Percentiles rank a stretch among this genome's conserved stretches.
Conservation (phyloP, 495 filamentous ascomycete genomes). For the Penicillium cataractarum region DNA sequence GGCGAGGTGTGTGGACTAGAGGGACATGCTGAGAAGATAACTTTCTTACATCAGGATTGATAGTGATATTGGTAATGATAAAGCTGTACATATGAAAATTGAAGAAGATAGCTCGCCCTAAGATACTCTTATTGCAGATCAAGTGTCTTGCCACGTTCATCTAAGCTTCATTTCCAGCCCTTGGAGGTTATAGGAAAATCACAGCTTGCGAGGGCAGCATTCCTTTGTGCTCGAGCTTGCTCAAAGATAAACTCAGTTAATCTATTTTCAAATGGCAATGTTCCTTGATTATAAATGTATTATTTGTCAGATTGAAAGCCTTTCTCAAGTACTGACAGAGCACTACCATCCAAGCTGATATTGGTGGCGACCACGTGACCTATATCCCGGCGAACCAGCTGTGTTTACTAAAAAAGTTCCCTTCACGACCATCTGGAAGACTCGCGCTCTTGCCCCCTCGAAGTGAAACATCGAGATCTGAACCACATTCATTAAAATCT, state of each 20-base stretch:
- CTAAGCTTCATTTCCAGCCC: not conserved
- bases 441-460: conserved; percentile 6
- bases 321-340: not conserved
- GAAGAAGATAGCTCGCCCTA: not conserved
- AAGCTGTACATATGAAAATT: not conserved
- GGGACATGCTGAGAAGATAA: conserved; percentile 31
- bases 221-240: not conserved
- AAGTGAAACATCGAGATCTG: conserved; percentile 1
- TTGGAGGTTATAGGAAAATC: not conserved
- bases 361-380: conserved; percentile 23
- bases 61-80: not conserved
- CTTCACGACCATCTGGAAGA: conserved; percentile 3
- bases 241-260: not conserved
- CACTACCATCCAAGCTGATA: not conserved
- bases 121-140: not conserved
- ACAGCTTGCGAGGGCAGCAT: not conserved
- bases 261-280: too few species aligned
- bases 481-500: not conserved
- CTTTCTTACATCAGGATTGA: conserved; percentile 32
- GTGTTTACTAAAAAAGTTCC: conserved; percentile 35
- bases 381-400: conserved; percentile 29
- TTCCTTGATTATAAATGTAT: too few species aligned
- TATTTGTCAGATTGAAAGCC: not conserved
- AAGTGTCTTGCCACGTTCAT: not conserved
- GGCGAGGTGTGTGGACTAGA: conserved; percentile 36